These are phyloP conservation scores for Lactarius evosmus DNA, from an alignment of 768 basidiomycete species.

Conservation along the genomic window DNA sequence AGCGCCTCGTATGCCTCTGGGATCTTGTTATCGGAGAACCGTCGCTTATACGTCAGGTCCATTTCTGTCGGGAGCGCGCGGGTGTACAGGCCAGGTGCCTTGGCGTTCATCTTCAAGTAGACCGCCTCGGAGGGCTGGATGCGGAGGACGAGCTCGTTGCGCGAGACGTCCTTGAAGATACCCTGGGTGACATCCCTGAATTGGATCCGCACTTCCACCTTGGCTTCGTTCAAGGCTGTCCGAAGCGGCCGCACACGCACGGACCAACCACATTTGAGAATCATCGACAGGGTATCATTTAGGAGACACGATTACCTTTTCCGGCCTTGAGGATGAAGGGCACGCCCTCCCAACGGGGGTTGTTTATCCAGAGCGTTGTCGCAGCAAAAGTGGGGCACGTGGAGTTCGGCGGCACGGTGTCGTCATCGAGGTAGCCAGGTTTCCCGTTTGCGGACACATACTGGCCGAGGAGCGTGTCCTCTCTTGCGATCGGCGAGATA, in stretches of 20 bases:
- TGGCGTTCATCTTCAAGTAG: constrained; percentile 95
- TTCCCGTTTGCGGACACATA: constrained; percentile 87
- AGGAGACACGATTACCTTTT: constrained; percentile 61
- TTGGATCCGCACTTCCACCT: constrained; percentile 96
- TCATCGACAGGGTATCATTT: background rate
- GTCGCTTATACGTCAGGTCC: constrained; percentile 96
- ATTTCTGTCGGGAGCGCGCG: constrained; percentile 94
- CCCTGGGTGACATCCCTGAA: constrained; percentile 97
- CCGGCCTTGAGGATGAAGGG: constrained; percentile 98
- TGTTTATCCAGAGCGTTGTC: constrained; percentile 86
- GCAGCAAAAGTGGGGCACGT: constrained; percentile 95
- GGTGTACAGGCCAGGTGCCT: constrained; percentile 87
- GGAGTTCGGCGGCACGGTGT: constrained; percentile 89
- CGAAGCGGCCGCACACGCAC: background rate
- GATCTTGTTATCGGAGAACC: constrained; percentile 87
- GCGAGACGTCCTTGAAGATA: constrained; percentile 93
- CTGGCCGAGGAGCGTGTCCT: constrained; percentile 90
- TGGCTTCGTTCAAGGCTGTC: constrained; percentile 93
- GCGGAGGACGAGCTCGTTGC: constrained; percentile 96
- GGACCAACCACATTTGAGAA: background rate
- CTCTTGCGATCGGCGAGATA: constrained; percentile 74
- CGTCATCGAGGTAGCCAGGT: constrained; percentile 99
- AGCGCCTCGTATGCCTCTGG: constrained; percentile 97
- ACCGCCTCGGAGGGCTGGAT: constrained; percentile 96
- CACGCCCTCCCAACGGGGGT: constrained; percentile 97